These are phyloP conservation scores for Xylariaceae sp. DNA, from an alignment of 2,329 filamentous ascomycete species.

Conservation along the genomic window DNA sequence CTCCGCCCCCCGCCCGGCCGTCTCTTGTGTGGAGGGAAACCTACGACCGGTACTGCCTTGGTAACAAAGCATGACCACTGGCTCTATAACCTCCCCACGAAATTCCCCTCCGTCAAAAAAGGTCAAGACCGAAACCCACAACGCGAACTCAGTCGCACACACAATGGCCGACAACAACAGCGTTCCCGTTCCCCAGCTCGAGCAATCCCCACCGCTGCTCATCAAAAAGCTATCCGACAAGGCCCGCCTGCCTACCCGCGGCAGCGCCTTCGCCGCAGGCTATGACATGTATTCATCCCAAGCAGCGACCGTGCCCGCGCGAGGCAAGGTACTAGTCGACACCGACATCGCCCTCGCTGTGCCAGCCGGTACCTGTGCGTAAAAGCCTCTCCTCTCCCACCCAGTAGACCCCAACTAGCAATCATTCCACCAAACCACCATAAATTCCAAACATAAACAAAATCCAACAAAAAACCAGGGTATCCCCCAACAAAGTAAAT, in stretches of 20 bases:
- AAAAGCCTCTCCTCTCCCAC: not conserved
- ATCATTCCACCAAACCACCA: too few relatives aligned
- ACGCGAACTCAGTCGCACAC: slow-evolving; percentile 15
- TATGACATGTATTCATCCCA: slow-evolving; percentile 87
- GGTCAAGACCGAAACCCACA: slow-evolving; percentile 57
- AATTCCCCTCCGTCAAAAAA: slow-evolving; percentile 76
- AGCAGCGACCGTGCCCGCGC: slow-evolving; percentile 69
- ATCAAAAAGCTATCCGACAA: slow-evolving; percentile 83
- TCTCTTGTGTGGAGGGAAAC: not conserved
- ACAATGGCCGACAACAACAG: slow-evolving; percentile 28
- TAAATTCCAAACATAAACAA: too few relatives aligned
- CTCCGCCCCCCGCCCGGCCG: too few relatives aligned
- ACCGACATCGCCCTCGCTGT: slow-evolving; percentile 91
- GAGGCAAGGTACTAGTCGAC: slow-evolving; percentile 81
- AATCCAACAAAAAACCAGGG: too few relatives aligned
- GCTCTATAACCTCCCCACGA: slow-evolving; percentile 50
- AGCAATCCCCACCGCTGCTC: slow-evolving; percentile 59
- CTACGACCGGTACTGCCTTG: not conserved
- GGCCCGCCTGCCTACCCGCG: slow-evolving; percentile 80
- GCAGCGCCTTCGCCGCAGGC: slow-evolving; percentile 83
- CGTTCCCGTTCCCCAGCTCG: slow-evolving; percentile 35
- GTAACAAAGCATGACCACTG: slow-evolving; percentile 33
- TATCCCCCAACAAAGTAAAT: too few relatives aligned
- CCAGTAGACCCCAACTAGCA: not conserved
- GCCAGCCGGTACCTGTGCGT: slow-evolving; percentile 81